A percentile compares a stretch with the other conserved stretches of the same genome.
phyloP scores from a whole-genome alignment of 2,329 filamentous ascomycete genomes.

The Arachnopeziza araneosa region DNA sequence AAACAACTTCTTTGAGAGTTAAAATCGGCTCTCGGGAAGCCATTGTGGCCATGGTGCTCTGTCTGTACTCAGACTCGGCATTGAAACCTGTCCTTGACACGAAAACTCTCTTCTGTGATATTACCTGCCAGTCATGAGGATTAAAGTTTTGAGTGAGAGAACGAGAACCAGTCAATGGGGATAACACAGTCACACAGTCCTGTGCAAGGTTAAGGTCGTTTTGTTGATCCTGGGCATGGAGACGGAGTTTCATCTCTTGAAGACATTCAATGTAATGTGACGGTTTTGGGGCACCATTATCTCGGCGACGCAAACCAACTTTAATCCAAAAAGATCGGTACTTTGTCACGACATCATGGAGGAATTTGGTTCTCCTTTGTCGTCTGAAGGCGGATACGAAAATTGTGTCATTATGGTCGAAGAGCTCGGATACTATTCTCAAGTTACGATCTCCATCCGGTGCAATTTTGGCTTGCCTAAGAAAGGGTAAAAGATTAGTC shows the following conservation, averaged over 20 bases:
- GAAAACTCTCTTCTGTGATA: conserved; percentile 15
- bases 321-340: conserved; percentile 17
- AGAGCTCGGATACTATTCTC: conserved; percentile 15
- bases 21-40: conserved; percentile 4
- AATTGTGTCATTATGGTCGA: conserved; percentile 21
- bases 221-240: background rate
- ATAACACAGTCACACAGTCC: conserved; percentile 13
- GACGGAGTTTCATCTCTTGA: conserved; percentile 6
- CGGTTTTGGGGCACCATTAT: conserved; percentile 2
- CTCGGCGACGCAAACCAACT: conserved; percentile 15
- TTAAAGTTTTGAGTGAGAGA: conserved; percentile 1
- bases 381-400: conserved; percentile 26
- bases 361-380: conserved; percentile 15
- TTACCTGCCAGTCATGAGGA: conserved; percentile 1
- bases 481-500: background rate
- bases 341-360: conserved; percentile 16
- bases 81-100: conserved; percentile 8
- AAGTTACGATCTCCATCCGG: conserved; percentile 18
- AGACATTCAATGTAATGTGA: conserved; percentile 23
- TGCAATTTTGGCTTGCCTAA: conserved; percentile 9
- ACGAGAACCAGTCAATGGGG: conserved; percentile 10
- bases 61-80: conserved; percentile 12
- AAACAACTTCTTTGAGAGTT: conserved; percentile 15
- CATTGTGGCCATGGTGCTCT: conserved; percentile 11
- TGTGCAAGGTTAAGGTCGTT: conserved; percentile 5